These are phyloP conservation scores for Aristolochia contorta DNA, from an alignment of 164 flowering plant species.

Conservation along the genomic window DNA sequence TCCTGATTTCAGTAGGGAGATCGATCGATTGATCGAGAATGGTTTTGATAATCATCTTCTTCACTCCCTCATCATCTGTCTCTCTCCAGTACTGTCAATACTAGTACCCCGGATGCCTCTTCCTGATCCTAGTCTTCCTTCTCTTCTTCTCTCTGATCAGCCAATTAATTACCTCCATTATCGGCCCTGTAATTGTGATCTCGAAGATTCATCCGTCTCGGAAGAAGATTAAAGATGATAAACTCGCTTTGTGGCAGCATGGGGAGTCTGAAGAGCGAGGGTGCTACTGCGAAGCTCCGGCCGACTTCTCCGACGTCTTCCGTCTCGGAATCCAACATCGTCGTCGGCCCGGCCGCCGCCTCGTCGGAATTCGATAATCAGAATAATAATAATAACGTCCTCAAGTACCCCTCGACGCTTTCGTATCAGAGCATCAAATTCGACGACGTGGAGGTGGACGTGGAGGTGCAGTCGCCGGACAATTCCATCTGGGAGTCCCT, in stretches of 20 bases:
- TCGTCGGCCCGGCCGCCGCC: conserved; percentile 2
- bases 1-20: background rate
- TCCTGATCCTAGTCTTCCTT: too few relatives aligned
- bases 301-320: conserved; percentile 30
- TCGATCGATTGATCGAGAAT: conserved; percentile 9
- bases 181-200: too few relatives aligned
- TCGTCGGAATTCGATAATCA: conserved; percentile 15
- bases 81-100: too few relatives aligned
- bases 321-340: conserved; percentile 23
- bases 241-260: conserved; percentile 42
- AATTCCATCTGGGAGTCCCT: conserved; percentile 48
- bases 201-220: too few relatives aligned
- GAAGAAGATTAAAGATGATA: conserved; percentile 23
- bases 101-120: too few relatives aligned
- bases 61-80: background rate
- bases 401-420: conserved; percentile 29
- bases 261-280: conserved; percentile 26
- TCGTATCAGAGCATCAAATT: conserved; percentile 30
- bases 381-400: too few relatives aligned
- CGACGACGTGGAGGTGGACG: conserved; percentile 30
- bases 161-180: too few relatives aligned
- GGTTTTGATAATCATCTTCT: background rate
- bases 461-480: conserved; percentile 48
- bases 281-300: conserved; percentile 9
- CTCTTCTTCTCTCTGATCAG: background rate